These are phyloP conservation scores for Pelomyxa schiedti DNA, from an alignment of 78 protist genomes.

Conservation along the genomic window DNA sequence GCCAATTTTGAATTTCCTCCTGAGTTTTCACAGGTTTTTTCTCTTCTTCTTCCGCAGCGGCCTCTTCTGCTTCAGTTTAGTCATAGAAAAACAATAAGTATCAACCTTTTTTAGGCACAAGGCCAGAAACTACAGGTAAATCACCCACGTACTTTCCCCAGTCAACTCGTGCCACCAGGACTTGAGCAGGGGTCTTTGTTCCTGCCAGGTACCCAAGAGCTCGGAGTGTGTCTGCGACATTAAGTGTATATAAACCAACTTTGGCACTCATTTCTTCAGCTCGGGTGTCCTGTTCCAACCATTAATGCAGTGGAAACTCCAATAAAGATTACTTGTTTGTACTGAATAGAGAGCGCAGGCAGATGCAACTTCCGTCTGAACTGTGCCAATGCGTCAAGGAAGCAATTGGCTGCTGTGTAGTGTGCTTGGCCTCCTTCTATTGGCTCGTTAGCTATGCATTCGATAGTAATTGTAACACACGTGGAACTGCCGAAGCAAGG, in stretches of 20 bases:
- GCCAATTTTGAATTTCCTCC: neutral
- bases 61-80: neutral
- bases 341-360: conserved; percentile 3
- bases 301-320: too few relatives aligned
- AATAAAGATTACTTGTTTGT: too few relatives aligned
- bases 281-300: too few relatives aligned
- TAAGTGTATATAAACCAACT: neutral
- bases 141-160: neutral
- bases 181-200: neutral
- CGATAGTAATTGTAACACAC: too few relatives aligned
- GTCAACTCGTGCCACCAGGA: neutral
- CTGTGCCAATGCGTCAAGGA: conserved; percentile 10
- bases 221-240: neutral
- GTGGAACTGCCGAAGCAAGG: neutral
- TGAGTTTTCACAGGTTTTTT: neutral
- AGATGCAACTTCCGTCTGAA: neutral
- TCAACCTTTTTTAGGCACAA: neutral
- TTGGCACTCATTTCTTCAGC: neutral
- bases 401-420: conserved; percentile 27
- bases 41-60: neutral
- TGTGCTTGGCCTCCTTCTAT: conserved; percentile 17
- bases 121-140: neutral
- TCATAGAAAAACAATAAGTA: neutral
- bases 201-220: neutral
- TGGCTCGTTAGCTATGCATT: too few relatives aligned